Evolutionary conservation across 129 eudicot genomes (phyloP), one percentile per base, ranked within the genome.

Genomic region (Chrysanthemum makinoi): DNA sequence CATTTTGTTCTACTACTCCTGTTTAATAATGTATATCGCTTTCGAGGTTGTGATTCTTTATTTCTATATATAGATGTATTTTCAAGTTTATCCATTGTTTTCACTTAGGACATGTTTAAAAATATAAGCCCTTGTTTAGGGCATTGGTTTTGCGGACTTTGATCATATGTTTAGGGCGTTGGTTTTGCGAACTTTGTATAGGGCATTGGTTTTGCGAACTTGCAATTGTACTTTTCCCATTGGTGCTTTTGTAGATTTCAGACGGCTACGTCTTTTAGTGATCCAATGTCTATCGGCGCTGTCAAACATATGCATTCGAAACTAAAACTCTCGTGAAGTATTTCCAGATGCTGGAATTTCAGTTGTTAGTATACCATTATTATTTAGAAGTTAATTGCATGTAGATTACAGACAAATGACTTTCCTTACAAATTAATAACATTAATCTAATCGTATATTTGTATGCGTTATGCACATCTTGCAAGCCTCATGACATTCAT

Each of bases 91-190:
- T 59, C 4, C 47, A n/a, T 59, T 47, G 59, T 57, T 44, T 39
- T 44, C 0, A 43, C 13, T 28, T 48, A 11, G 6, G 68, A 10
- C 59, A 24, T 28, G 49, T 18, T 19, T 48, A 18, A 24, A 55
- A 72, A 19, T 57, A 72, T 58, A 72, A 72, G 67, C 66, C 48
- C 75, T 14, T 72, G 57, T 72, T 72, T 58, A 24, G 59, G 52
- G 68, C 76, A 47, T 22, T 59, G 26, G 68, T 72, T 71, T 60
- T 58, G 26, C 75, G 10, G 58, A 22, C 57, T 71, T 24, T 44
- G 59, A 58, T 20, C 56, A 5, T 43, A 43, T 43, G 20, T 71
- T 4, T 46, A 52, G 16, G n/a, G n/a, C n/a, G n/a, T n/a, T n/a
- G n/a, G n/a, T n/a, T n/a, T n/a, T n/a, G n/a, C n/a, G n/a, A 13